phyloP scores from a whole-genome alignment of 148 eudicot genomes.

The Heliamphora exappendiculata region DNA sequence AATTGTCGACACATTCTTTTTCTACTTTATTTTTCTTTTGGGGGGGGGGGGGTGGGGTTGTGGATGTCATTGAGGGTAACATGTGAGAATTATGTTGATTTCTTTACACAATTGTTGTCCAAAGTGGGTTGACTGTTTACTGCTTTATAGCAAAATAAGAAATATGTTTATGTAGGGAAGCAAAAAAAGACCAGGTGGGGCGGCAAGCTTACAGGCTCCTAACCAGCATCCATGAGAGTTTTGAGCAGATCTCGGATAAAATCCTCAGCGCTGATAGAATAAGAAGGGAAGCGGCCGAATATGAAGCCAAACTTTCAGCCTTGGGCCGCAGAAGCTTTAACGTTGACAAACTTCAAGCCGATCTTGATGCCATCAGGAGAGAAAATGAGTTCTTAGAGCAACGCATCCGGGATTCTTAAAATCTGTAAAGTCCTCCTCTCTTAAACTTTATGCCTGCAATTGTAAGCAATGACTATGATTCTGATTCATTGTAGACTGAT shows the following conservation, averaged over 20 bases:
- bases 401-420: conserved; percentile 11
- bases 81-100: background rate
- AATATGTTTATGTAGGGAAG: conserved; percentile 40
- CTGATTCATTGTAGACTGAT: background rate
- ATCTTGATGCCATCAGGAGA: conserved; percentile 57
- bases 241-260: conserved; percentile 53
- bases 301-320: conserved; percentile 50
- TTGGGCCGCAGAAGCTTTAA: conserved; percentile 36
- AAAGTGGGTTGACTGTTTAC: background rate
- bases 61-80: background rate
- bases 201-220: conserved; percentile 49
- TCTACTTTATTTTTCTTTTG: background rate
- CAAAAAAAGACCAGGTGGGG: conserved; percentile 49
- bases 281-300: conserved; percentile 49
- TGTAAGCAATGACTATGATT: background rate
- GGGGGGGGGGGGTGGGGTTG: background rate
- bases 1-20: background rate
- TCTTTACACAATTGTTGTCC: background rate
- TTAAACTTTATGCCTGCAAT: background rate
- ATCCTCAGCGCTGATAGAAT: conserved; percentile 46
- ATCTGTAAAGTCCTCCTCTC: background rate
- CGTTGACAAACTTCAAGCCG: conserved; percentile 50
- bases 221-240: conserved; percentile 52
- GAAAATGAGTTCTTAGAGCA: conserved; percentile 53
- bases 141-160: conserved; percentile 1